These are phyloP conservation scores for Bruguiera hainesii DNA, from an alignment of 441 rosid species.

Conservation along the genomic window DNA sequence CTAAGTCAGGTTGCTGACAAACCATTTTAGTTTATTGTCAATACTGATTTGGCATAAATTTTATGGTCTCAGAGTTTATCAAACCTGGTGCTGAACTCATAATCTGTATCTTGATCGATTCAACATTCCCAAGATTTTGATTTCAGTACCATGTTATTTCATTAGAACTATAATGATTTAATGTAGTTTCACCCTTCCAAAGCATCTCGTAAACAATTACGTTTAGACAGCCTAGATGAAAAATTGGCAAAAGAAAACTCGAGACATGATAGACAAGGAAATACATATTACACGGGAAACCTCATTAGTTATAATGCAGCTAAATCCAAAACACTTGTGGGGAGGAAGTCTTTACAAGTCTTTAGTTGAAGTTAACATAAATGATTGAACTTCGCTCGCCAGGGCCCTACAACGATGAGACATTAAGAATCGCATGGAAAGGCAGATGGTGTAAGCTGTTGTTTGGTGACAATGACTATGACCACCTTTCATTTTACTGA, in stretches of 20 bases:
- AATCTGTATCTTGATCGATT: background rate
- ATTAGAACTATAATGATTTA: background rate
- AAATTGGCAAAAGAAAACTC: background rate
- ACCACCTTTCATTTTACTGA: slow-evolving; percentile 24
- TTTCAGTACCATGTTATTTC: background rate
- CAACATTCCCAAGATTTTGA: background rate
- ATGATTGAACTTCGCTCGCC: slow-evolving; percentile 11
- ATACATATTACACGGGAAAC: slow-evolving; percentile 11
- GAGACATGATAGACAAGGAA: background rate
- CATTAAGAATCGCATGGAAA: slow-evolving; percentile 36
- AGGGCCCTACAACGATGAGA: slow-evolving; percentile 20
- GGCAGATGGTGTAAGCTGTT: slow-evolving; percentile 22
- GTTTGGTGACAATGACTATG: slow-evolving; percentile 25
- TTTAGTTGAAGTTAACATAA: background rate
- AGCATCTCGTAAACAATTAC: background rate
- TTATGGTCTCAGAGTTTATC: too few relatives aligned
- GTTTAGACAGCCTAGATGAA: slow-evolving; percentile 6
- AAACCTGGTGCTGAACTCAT: background rate
- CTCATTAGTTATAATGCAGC: background rate
- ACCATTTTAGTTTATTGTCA: too few relatives aligned
- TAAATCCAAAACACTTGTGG: background rate
- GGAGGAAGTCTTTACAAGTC: background rate
- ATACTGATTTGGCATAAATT: too few relatives aligned
- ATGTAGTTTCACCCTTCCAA: background rate
- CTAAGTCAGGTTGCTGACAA: too few relatives aligned